Evolutionary conservation across 2,329 filamentous ascomycete genomes (phyloP), one percentile per base, ranked within the genome.

Genomic region (Fonsecaea multimorphosa): DNA sequence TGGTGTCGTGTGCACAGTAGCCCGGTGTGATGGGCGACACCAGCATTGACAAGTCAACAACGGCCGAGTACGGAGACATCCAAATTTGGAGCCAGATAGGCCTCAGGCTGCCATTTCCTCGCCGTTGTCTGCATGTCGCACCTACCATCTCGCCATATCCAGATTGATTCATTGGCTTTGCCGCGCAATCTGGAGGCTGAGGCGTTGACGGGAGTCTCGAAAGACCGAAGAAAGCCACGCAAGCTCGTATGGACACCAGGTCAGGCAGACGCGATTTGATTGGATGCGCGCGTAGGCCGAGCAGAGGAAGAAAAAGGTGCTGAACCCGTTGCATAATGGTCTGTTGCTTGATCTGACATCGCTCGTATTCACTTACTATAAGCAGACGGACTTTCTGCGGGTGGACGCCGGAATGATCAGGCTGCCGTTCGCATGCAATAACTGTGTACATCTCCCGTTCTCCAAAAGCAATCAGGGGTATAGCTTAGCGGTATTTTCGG

Each of bases 261-360:
- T 44, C 44, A 59, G 57, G 57, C 57, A 49, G 58, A 51, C 24
- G 44, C 32, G 7, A 36, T 59, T 53, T 8, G 31, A 52, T 52
- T 52, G 44, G 58, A 11, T 19, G 46, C 44, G 44, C 31, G 32
- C 2, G 16, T 36, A 5, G 16, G 44, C 31, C 31, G 58, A 32
- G 12, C 22, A 16, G 7, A 12, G 44, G 44, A 24, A 24, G 22
- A 49, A 27, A 24, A 24, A 32, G 29, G 29, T 24, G 38, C 54
- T 24, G 54, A 24, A 16, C 31, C 22, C 6, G 22, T 19, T 38
- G 29, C 16, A 34, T 11, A 14, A 56, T 31, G 11, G 29, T 8
- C n/a, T 56, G 22, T n/a, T 56, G 54, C 54, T 56, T 58, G 27
- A 49, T 34, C 56, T 40, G 56, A 46, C 38, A 31, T 16, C 11